Evolutionary conservation across 352 stramenopile genomes (phyloP), one percentile per base, ranked within the genome.

Genomic region (Phytophthora multivora): DNA sequence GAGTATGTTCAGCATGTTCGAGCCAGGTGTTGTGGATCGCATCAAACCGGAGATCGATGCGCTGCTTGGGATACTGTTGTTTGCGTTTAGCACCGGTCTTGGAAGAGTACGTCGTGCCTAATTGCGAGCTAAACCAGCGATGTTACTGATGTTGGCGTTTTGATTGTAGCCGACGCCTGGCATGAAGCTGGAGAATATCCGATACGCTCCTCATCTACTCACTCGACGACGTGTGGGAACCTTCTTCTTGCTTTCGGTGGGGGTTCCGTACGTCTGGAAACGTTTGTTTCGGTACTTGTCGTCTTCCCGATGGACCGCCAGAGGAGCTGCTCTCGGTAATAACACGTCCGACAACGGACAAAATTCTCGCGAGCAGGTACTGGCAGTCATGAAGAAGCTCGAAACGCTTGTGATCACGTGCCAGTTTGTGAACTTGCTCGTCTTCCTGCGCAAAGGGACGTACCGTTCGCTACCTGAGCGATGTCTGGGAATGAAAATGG

Each of bases 171-270:
- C 84, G 5, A 95, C 86, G 8, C 86, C 86, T 7, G 86, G 86
- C 2, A 95, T 95, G 86, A 90, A 90, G 53, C 65, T 95, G 18
- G 83, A 95, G 59, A 93, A 93, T 31, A 65, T 95, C 7, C 77
- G 74, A 49, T 95, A 90, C 21, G 63, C 62, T 7, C 63, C 74
- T 4, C 61, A 76, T 25, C 18, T 76, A 25, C 59, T 95, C 42
- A 87, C 79, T 11, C 55, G 59, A 23, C 77, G 73, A 62, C 80
- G 77, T 23, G 73, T 90, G 18, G 59, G 50, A 4, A 65, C 62
- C 26, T 79, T 93, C 33, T 92, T 93, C 38, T 7, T 95, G 36
- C 54, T 95, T 4, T 90, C 84, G 1, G 75, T 95, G 12, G 86
- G 62, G 5, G 33, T 89, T 9, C 86, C 86, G 26, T 95, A 93